phyloP scores from a whole-genome alignment of 768 basidiomycete species.

The Mrakia hoshinonis region DNA sequence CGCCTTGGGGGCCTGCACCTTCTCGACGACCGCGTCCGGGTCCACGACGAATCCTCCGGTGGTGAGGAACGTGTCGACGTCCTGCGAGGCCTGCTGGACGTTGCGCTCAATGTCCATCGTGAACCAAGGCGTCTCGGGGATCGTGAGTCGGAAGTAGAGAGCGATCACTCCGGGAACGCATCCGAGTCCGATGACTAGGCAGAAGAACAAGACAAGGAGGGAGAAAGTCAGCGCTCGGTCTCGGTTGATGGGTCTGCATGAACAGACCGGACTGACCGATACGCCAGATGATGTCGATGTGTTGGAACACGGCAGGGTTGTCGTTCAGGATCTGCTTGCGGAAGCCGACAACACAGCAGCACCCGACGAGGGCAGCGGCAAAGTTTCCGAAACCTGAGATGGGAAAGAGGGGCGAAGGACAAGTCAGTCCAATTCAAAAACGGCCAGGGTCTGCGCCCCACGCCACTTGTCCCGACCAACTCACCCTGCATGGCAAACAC shows the following conservation, averaged over 20 bases:
- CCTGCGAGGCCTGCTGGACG: slow-evolving; percentile 60
- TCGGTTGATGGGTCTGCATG: no score
- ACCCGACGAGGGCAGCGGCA: slow-evolving; percentile 57
- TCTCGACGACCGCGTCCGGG: slow-evolving; percentile 53
- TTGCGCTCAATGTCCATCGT: slow-evolving; percentile 90
- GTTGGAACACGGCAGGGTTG: slow-evolving; percentile 40
- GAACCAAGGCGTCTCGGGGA: slow-evolving; percentile 80
- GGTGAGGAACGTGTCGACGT: slow-evolving; percentile 61
- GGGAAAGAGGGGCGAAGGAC: no score
- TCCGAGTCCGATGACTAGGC: slow-evolving; percentile 83
- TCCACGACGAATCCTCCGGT: slow-evolving; percentile 47
- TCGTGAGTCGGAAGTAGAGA: slow-evolving; percentile 69
- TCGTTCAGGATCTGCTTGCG: slow-evolving; percentile 52
- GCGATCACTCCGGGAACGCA: slow-evolving; percentile 71
- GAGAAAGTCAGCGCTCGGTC: no score
- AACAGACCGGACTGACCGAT: no score
- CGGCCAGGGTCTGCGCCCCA: no score
- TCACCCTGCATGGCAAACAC: slow-evolving; percentile 79
- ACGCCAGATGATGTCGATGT: slow-evolving; percentile 61
- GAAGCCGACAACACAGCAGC: slow-evolving; percentile 60
- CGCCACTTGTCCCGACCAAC: no score
- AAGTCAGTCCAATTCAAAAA: no score
- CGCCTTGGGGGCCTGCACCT: slow-evolving; percentile 61
- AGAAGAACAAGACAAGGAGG: no score
- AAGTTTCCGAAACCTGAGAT: slow-evolving; percentile 87